These are phyloP conservation scores for Yamadazyma siamensis DNA, from an alignment of 1,139 yeast species.

Conservation along the genomic window DNA sequence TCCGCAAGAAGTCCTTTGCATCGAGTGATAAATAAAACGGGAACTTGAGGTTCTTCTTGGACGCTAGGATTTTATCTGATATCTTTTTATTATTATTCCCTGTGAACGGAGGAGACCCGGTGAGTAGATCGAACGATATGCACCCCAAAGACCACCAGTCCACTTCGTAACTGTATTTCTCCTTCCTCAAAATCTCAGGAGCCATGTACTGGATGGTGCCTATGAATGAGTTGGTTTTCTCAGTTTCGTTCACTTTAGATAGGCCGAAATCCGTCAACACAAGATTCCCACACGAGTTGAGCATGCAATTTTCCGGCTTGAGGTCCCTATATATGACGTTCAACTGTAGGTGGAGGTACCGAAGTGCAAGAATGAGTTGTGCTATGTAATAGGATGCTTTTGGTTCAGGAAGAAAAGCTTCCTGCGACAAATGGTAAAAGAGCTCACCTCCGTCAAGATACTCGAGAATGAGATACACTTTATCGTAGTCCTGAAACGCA, in stretches of 20 bases:
- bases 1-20: slow-evolving; percentile 77
- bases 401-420: slow-evolving; percentile 57
- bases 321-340: slow-evolving; percentile 90
- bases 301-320: slow-evolving; percentile 90
- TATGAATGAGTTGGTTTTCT: slow-evolving; percentile 66
- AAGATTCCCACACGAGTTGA: slow-evolving; percentile 75
- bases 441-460: slow-evolving; percentile 93
- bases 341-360: slow-evolving; percentile 66
- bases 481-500: slow-evolving; percentile 83
- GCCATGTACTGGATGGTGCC: slow-evolving; percentile 98
- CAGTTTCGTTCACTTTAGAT: slow-evolving; percentile 64
- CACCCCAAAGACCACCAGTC: slow-evolving; percentile 99
- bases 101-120: slow-evolving; percentile 93
- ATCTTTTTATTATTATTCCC: slow-evolving; percentile 84
- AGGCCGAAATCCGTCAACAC: slow-evolving; percentile 91
- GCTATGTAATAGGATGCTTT: slow-evolving; percentile 82
- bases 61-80: slow-evolving; percentile 66
- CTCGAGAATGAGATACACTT: slow-evolving; percentile 76
- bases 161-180: slow-evolving; percentile 80
- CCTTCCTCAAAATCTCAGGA: slow-evolving; percentile 85
- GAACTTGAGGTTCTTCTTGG: slow-evolving; percentile 65
- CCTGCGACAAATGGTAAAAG: slow-evolving; percentile 70
- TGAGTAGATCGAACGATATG: slow-evolving; percentile 78
- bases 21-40: slow-evolving; percentile 83
- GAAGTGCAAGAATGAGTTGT: slow-evolving; percentile 77